Percentiles rank a stretch among this genome's conserved stretches.
These are phyloP conservation scores for Arthrobotrys pseudoclavata DNA, from an alignment of 2,329 filamentous ascomycete species.

Conservation along the genomic window DNA sequence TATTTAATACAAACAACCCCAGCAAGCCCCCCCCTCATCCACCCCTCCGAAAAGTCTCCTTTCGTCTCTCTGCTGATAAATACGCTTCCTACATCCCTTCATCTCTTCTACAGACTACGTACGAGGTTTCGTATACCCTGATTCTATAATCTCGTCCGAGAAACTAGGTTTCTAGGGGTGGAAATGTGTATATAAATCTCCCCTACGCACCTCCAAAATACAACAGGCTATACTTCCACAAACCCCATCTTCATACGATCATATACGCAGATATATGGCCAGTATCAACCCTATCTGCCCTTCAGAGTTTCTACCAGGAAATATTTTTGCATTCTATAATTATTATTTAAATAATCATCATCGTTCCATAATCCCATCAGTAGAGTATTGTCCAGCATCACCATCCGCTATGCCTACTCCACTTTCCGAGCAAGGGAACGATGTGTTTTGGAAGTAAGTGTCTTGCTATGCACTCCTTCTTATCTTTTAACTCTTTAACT, in stretches of 20 bases:
- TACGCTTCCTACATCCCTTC: slow-evolving; percentile 15
- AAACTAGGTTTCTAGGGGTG: slow-evolving; percentile 4
- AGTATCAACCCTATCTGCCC: background rate
- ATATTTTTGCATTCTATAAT: slow-evolving; percentile 22
- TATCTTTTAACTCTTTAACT: background rate
- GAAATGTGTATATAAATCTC: slow-evolving; percentile 45
- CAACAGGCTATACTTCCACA: background rate
- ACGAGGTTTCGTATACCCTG: slow-evolving; percentile 16
- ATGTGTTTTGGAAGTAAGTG: slow-evolving; percentile 45
- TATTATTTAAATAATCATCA: slow-evolving; percentile 4
- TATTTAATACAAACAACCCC: slow-evolving; percentile 17
- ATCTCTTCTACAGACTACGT: slow-evolving; percentile 23
- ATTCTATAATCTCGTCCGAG: background rate
- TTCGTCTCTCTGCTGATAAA: slow-evolving; percentile 59
- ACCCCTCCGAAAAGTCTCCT: slow-evolving; percentile 60
- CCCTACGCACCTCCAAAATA: background rate
- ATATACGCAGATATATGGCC: slow-evolving; percentile 1
- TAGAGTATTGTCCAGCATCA: slow-evolving; percentile 20
- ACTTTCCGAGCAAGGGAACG: slow-evolving; percentile 43
- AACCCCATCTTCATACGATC: slow-evolving; percentile 2
- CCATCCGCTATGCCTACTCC: slow-evolving; percentile 35
- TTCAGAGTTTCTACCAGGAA: slow-evolving; percentile 25
- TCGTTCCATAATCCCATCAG: background rate
- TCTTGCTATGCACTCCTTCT: background rate
- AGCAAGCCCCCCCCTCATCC: slow-evolving; percentile 24